Conservation (phyloP, 257 asterid genomes). For the Pogostemon cablin region DNA sequence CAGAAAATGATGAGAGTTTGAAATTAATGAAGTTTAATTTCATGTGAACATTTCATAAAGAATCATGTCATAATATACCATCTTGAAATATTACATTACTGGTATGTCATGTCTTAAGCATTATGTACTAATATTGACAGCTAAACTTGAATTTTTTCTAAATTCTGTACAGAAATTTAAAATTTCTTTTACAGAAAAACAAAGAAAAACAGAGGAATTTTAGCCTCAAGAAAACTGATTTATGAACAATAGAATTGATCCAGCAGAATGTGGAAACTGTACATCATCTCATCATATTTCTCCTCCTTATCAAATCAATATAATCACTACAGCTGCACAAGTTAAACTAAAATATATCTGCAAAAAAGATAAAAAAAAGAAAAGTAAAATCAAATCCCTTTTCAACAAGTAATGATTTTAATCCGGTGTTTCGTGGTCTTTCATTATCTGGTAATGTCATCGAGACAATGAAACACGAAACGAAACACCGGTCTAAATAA, state of each 20-base stretch:
- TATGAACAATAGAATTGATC: no score
- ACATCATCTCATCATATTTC: not conserved
- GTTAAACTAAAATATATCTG: conserved; percentile 28
- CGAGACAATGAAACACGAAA: no score
- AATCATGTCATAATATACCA: no score
- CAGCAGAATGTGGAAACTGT: no score
- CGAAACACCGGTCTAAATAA: not conserved
- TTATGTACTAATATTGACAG: not conserved
- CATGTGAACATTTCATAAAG: no score
- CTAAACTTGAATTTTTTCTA: not conserved
- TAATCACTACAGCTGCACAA: conserved; percentile 31
- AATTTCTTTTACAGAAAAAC: not conserved
- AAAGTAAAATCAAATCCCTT: not conserved
- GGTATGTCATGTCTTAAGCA: not conserved
- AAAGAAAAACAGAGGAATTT: not conserved
- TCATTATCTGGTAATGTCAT: no score
- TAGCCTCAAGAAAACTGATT: not conserved
- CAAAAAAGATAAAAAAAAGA: not conserved
- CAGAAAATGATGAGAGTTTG: no score
- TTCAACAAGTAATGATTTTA: not conserved
- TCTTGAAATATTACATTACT: no score
- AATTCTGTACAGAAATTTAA: not conserved
- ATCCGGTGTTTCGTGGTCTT: no score
- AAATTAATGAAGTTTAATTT: no score
- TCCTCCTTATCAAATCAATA: conserved; percentile 30